Conservation (phyloP, 768 basidiomycete genomes). For the Suillus weaverae region DNA sequence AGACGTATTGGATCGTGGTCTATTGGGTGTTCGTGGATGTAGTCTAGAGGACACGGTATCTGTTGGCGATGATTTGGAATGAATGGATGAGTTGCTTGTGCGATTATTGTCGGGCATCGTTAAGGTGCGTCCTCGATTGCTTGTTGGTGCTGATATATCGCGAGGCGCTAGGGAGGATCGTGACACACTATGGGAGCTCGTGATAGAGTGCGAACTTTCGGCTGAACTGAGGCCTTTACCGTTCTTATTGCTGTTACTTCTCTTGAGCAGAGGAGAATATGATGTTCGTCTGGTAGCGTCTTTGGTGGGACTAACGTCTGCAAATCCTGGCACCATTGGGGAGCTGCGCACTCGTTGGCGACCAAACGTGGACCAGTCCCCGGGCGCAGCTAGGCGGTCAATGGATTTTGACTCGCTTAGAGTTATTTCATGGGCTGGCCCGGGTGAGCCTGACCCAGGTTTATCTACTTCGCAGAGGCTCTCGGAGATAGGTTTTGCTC, state of each 20-base stretch:
- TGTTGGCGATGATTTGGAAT: slow-evolving; percentile 32
- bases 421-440: slow-evolving; percentile 4
- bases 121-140: neutral
- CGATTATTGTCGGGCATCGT: neutral
- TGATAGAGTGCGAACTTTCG: slow-evolving; percentile 19
- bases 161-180: slow-evolving; percentile 13
- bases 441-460: neutral
- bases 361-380: slow-evolving; percentile 40
- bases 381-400: slow-evolving; percentile 17
- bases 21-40: slow-evolving; percentile 27
- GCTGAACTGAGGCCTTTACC: slow-evolving; percentile 14
- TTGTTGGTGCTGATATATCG: slow-evolving; percentile 6
- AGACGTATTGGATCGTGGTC: slow-evolving; percentile 21
- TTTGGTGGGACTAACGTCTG: slow-evolving; percentile 14
- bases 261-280: slow-evolving; percentile 22
- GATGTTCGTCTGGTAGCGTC: slow-evolving; percentile 16
- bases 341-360: slow-evolving; percentile 21
- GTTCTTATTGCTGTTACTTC: slow-evolving; percentile 6
- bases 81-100: slow-evolving; percentile 15
- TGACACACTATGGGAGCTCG: slow-evolving; percentile 22
- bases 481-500: neutral
- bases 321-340: slow-evolving; percentile 16
- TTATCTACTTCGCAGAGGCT: slow-evolving; percentile 2
- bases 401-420: slow-evolving; percentile 13
- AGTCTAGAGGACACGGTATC: slow-evolving; percentile 28